A percentile compares a stretch with the other conserved stretches of the same genome.
Conservation (phyloP, 768 basidiomycete species). For the Serendipita sp. region DNA sequence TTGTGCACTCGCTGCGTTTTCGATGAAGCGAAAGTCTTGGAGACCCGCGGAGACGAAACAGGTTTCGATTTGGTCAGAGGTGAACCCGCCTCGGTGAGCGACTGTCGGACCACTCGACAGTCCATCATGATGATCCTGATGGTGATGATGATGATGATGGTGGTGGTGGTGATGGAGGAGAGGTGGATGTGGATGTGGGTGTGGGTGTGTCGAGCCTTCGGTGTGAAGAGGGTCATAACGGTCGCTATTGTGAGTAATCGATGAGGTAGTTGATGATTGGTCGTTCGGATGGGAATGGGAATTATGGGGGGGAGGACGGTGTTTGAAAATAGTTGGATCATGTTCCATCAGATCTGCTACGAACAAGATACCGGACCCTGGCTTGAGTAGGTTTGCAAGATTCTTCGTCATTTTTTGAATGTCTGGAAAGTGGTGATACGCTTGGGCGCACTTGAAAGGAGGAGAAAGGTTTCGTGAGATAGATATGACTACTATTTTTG, state of each 20-base stretch:
- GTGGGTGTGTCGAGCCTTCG: not conserved
- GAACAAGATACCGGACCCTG: conserved; percentile 37
- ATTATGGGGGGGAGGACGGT: not conserved
- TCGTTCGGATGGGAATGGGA: not conserved
- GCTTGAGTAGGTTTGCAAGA: conserved; percentile 43
- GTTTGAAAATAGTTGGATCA: conserved; percentile 5
- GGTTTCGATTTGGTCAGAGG: conserved; percentile 29
- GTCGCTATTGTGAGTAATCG: too few species aligned
- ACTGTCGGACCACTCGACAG: conserved; percentile 21
- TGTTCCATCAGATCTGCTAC: conserved; percentile 36
- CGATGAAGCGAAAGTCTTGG: conserved; percentile 25
- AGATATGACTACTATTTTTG: not conserved
- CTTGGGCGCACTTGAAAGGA: conserved; percentile 34
- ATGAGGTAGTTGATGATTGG: too few species aligned
- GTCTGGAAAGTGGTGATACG: conserved; percentile 48
- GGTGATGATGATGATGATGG: conserved; percentile 18
- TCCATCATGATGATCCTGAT: not conserved
- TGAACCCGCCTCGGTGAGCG: conserved; percentile 38
- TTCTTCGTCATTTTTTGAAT: conserved; percentile 34
- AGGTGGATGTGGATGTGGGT: not conserved
- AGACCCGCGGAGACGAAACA: conserved; percentile 42
- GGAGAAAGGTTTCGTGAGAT: not conserved
- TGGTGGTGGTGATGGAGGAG: conserved; percentile 20
- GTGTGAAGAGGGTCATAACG: too few species aligned
- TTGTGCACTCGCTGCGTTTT: conserved; percentile 11